Conservation (phyloP, 805 yeast species). For the Torulaspora microellipsoides region DNA sequence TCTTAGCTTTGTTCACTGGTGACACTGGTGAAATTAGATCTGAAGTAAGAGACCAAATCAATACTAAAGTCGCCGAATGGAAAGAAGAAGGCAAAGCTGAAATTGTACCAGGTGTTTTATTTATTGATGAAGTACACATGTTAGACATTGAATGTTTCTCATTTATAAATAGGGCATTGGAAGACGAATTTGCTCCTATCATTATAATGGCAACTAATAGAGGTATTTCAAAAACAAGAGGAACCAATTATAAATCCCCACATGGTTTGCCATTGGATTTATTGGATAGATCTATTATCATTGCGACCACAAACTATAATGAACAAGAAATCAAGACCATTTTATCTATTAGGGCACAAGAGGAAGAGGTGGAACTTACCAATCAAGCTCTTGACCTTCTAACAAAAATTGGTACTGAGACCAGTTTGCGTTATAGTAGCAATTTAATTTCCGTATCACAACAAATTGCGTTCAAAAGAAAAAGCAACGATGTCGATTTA, state of each 20-base stretch:
- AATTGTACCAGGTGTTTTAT: slow-evolving; percentile 94
- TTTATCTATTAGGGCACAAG: slow-evolving; percentile 82
- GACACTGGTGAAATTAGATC: slow-evolving; percentile 97
- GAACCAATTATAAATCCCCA: slow-evolving; percentile 89
- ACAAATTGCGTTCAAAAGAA: slow-evolving; percentile 78
- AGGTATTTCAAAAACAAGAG: slow-evolving; percentile 90
- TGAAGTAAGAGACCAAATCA: slow-evolving; percentile 94
- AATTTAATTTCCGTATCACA: slow-evolving; percentile 88
- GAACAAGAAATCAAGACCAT: slow-evolving; percentile 84
- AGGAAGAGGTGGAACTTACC: slow-evolving; percentile 83
- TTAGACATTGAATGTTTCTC: slow-evolving; percentile 95
- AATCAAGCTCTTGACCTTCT: slow-evolving; percentile 81
- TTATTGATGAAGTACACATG: slow-evolving; percentile 98
- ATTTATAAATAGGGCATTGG: slow-evolving; percentile 91
- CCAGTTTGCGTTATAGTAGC: slow-evolving; percentile 87
- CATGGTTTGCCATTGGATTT: slow-evolving; percentile 97
- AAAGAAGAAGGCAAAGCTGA: slow-evolving; percentile 98
- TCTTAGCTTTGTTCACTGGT: slow-evolving; percentile 89
- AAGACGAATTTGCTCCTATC: slow-evolving; percentile 94
- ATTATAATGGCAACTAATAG: slow-evolving; percentile 98
- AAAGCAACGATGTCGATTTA: slow-evolving; percentile 60
- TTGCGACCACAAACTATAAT: slow-evolving; percentile 74
- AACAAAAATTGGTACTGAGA: slow-evolving; percentile 84
- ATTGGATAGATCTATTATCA: slow-evolving; percentile 88
- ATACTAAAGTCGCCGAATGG: slow-evolving; percentile 96